Percentiles rank a stretch among this genome's conserved stretches.
Evolutionary conservation across 768 basidiomycete species (phyloP).

Genomic region (Inosperma sp.): DNA sequence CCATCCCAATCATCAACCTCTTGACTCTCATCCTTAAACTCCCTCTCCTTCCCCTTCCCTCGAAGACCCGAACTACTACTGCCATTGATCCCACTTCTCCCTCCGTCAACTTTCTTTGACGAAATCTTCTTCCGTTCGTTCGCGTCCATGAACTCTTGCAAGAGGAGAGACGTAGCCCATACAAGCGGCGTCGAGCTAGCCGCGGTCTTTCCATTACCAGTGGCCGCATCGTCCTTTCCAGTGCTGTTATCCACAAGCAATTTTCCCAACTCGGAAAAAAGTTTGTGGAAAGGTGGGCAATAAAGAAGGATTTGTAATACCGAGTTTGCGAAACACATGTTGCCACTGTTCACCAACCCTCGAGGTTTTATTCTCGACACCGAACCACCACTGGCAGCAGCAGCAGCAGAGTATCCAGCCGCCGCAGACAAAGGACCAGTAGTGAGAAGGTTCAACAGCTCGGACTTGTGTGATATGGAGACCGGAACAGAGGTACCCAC

Average conservation of each 20-base stretch:
- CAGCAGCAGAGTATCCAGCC: constrained; percentile 19
- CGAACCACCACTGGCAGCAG: constrained; percentile 11
- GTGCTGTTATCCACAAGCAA: constrained; percentile 31
- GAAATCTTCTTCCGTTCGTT: constrained; percentile 23
- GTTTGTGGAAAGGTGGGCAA: constrained; percentile 76
- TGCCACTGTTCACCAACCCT: constrained; percentile 90
- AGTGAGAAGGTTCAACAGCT: constrained; percentile 52
- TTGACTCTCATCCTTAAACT: constrained; percentile 29
- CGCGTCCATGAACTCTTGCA: constrained; percentile 64
- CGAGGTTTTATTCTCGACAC: constrained; percentile 51
- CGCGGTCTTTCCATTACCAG: constrained; percentile 23
- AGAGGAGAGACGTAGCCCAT: constrained; percentile 65
- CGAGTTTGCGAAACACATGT: constrained; percentile 97
- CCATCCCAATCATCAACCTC: constrained; percentile 47
- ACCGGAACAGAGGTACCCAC: constrained; percentile 25
- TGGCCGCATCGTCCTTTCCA: constrained; percentile 8
- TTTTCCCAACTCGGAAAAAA: constrained; percentile 70
- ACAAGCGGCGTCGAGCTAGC: constrained; percentile 50
- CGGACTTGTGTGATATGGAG: constrained; percentile 39
- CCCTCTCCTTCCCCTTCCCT: constrained; percentile 27
- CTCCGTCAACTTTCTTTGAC: constrained; percentile 17
- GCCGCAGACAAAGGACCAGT: constrained; percentile 26
- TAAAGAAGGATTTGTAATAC: constrained; percentile 89
- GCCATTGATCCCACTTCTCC: constrained; percentile 8
- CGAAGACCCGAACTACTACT: constrained; percentile 18